These are phyloP conservation scores for Colletotrichum cordylinicola DNA, from an alignment of 2,329 filamentous ascomycete species.

Conservation along the genomic window DNA sequence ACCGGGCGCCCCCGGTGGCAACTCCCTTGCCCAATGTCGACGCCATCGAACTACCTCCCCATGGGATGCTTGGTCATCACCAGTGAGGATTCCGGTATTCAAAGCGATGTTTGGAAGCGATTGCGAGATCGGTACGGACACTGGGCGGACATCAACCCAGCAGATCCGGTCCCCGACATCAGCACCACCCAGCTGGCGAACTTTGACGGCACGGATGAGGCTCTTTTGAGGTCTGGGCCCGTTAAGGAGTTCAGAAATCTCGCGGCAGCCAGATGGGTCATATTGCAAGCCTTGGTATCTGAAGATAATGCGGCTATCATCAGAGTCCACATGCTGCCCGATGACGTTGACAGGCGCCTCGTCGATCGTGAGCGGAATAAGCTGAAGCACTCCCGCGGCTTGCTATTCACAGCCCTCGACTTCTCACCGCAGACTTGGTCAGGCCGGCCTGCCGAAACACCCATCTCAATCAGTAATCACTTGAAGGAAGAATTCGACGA, in stretches of 20 bases:
- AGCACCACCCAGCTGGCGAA: not conserved
- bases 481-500: constrained; percentile 37
- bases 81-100: not conserved
- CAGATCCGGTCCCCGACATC: not conserved
- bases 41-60: constrained; percentile 41
- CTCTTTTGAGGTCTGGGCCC: constrained; percentile 32
- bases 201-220: not conserved
- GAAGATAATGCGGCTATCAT: constrained; percentile 34
- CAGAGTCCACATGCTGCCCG: constrained; percentile 68
- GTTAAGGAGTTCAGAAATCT: constrained; percentile 34
- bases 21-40: not conserved
- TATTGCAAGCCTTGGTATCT: constrained; percentile 42
- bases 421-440: constrained; percentile 62
- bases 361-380: constrained; percentile 54
- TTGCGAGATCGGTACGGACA: not conserved
- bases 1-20: not conserved
- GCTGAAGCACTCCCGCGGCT: constrained; percentile 50
- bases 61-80: constrained; percentile 42
- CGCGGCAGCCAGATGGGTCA: constrained; percentile 46
- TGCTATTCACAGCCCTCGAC: constrained; percentile 60
- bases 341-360: constrained; percentile 63
- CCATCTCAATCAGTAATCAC: not conserved
- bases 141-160: constrained; percentile 14
- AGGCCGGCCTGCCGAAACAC: constrained; percentile 34
- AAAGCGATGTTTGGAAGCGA: not conserved